These are phyloP conservation scores for Akebia trifoliata DNA, from an alignment of 164 flowering plant genomes.

Conservation along the genomic window DNA sequence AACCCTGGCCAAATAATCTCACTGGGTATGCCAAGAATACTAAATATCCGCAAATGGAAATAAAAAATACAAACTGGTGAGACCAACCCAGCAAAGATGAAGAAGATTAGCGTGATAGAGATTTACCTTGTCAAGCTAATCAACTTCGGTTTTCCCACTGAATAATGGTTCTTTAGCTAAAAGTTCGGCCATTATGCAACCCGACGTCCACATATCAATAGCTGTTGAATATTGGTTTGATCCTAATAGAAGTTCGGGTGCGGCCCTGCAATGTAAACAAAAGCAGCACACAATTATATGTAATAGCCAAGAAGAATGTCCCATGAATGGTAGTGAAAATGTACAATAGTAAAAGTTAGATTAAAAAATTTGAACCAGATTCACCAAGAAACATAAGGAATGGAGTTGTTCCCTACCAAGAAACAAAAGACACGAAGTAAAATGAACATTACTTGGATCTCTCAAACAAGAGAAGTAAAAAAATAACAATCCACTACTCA, in stretches of 20 bases:
- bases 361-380: too few relatives aligned
- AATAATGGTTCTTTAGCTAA: slow-evolving; percentile 79
- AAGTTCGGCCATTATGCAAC: slow-evolving; percentile 95
- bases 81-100: background rate
- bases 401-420: too few relatives aligned
- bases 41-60: slow-evolving; percentile 49
- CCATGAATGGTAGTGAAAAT: too few relatives aligned
- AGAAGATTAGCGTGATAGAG: background rate
- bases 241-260: slow-evolving; percentile 90
- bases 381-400: too few relatives aligned
- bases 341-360: too few relatives aligned
- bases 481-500: too few relatives aligned
- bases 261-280: slow-evolving; percentile 63
- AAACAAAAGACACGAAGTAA: too few relatives aligned
- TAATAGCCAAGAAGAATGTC: too few relatives aligned
- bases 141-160: slow-evolving; percentile 80
- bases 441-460: too few relatives aligned
- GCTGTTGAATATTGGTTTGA: slow-evolving; percentile 87
- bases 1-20: slow-evolving; percentile 90
- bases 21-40: slow-evolving; percentile 78
- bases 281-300: too few relatives aligned
- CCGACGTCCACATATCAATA: slow-evolving; percentile 96
- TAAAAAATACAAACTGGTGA: too few relatives aligned
- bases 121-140: slow-evolving; percentile 87
- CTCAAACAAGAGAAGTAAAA: too few relatives aligned